Conservation (phyloP, 371 early-diverging fungal species). For the Apophysomyces elegans region DNA sequence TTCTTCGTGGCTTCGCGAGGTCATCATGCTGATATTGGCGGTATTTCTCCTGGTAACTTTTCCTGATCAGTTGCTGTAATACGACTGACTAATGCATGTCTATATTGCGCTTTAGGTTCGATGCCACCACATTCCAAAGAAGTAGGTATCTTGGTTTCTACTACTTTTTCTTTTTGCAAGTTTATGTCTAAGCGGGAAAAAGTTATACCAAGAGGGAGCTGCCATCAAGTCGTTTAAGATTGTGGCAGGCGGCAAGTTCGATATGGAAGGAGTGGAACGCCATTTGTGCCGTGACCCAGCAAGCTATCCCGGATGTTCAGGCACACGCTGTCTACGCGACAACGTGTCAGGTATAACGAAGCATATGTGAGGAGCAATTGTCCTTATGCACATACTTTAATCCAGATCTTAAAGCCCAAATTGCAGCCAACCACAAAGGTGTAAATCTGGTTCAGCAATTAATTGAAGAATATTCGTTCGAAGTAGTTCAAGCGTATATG, state of each 20-base stretch:
- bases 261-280: conserved; percentile 73
- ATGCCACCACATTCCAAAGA: conserved; percentile 88
- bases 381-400: not conserved
- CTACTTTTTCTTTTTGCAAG: too few species aligned
- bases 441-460: conserved; percentile 82
- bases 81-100: not conserved
- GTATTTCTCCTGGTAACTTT: conserved; percentile 70
- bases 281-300: conserved; percentile 83
- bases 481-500: conserved; percentile 96
- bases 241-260: conserved; percentile 80
- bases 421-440: conserved; percentile 96
- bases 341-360: conserved; percentile 71
- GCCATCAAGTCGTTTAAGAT: conserved; percentile 89
- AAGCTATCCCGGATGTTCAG: conserved; percentile 84
- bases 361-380: not conserved
- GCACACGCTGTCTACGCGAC: conserved; percentile 85
- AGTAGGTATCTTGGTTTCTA: conserved; percentile 11
- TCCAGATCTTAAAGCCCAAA: conserved; percentile 90
- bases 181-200: not conserved
- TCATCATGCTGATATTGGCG: conserved; percentile 98
- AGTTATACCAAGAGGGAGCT: conserved; percentile 93
- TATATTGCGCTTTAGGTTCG: conserved; percentile 39
- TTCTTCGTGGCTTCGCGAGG: conserved; percentile 96
- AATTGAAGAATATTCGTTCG: conserved; percentile 82
- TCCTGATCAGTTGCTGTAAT: not conserved